These are phyloP conservation scores for Arctium lappa DNA, from an alignment of 129 eudicot species.

Conservation along the genomic window DNA sequence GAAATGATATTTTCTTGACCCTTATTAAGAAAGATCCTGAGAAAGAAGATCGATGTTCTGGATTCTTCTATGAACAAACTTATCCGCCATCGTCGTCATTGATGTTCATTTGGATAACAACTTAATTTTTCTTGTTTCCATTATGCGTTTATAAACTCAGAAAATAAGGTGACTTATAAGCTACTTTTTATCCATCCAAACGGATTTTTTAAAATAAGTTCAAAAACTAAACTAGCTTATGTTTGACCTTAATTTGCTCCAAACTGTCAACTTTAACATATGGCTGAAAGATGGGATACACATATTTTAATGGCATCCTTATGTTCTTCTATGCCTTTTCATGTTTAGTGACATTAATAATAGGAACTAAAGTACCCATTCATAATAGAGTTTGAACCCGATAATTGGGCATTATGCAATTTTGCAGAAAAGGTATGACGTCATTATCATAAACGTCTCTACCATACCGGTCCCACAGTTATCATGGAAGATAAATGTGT, in stretches of 20 bases:
- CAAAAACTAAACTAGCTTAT: too few relatives aligned
- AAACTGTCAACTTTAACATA: neutral
- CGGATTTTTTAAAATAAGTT: too few relatives aligned
- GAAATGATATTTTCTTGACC: constrained; percentile 41
- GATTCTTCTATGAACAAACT: constrained; percentile 72
- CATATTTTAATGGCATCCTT: neutral
- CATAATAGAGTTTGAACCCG: neutral
- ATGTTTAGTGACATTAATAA: neutral
- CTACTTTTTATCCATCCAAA: too few relatives aligned
- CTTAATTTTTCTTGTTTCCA: neutral
- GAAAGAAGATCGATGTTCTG: constrained; percentile 77
- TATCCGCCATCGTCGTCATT: constrained; percentile 46
- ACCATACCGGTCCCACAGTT: neutral
- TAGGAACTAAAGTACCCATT: neutral
- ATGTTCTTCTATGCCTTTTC: neutral
- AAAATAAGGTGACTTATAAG: too few relatives aligned
- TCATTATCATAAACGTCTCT: neutral
- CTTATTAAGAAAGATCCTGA: constrained; percentile 53
- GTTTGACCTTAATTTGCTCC: neutral
- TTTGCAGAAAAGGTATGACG: neutral
- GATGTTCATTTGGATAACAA: constrained; percentile 26
- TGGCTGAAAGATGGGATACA: neutral
- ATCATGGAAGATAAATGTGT: neutral
- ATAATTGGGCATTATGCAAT: neutral
- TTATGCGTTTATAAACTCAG: neutral